phyloP scores from a whole-genome alignment of 2,329 filamentous ascomycete species.

The Trichophyton equinum region DNA sequence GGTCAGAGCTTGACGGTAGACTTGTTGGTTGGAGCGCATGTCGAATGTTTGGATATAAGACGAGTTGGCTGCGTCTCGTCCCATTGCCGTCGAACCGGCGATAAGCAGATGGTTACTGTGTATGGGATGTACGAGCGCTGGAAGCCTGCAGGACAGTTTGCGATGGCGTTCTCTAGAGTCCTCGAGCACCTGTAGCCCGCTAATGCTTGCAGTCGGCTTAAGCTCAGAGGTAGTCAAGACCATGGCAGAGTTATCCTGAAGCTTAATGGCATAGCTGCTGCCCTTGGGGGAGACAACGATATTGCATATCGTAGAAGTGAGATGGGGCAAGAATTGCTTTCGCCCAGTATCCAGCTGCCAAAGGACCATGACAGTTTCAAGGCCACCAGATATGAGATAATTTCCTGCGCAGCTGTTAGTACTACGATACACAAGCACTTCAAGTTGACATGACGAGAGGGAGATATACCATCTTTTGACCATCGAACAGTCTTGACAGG shows the following conservation, averaged over 20 bases:
- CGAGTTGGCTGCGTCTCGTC: conserved; percentile 33
- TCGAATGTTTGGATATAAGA: conserved; percentile 75
- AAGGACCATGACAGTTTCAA: conserved; percentile 75
- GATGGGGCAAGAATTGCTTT: conserved; percentile 75
- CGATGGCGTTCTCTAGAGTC: not conserved
- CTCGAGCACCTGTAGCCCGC: conserved; percentile 56
- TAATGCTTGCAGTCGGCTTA: conserved; percentile 69
- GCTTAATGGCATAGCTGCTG: conserved; percentile 67
- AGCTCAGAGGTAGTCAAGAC: conserved; percentile 82
- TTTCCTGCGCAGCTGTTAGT: conserved; percentile 46
- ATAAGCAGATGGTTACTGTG: conserved; percentile 54
- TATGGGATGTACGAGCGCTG: conserved; percentile 51
- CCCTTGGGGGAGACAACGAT: conserved; percentile 70
- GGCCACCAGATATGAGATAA: conserved; percentile 86
- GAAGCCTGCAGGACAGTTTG: conserved; percentile 32
- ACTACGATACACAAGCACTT: conserved; percentile 20
- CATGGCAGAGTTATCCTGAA: conserved; percentile 88
- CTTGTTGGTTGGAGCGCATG: conserved; percentile 60
- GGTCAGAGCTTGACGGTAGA: conserved; percentile 78
- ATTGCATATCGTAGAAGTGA: conserved; percentile 72
- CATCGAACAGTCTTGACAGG: conserved; percentile 77
- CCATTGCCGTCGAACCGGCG: conserved; percentile 48
- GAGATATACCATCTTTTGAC: conserved; percentile 65
- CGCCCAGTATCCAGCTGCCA: conserved; percentile 88
- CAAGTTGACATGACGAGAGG: not conserved